Evolutionary conservation across 2,329 filamentous ascomycete species (phyloP).

Genomic region (Penicillium sp.): DNA sequence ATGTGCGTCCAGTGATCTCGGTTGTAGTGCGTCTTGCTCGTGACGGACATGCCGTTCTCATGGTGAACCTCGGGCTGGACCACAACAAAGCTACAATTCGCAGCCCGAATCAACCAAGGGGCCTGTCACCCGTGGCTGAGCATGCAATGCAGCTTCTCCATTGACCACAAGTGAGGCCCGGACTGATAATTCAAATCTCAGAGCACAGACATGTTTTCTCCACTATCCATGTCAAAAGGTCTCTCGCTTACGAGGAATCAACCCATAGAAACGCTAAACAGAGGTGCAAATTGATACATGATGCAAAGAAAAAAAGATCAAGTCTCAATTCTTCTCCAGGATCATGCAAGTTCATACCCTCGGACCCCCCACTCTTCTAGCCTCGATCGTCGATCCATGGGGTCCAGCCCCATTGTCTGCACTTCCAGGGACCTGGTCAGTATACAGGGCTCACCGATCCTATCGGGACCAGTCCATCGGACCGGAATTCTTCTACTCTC

Average conservation of each 20-base stretch:
- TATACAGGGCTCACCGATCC: not conserved
- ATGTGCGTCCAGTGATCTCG: not conserved
- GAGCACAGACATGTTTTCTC: conserved; percentile 7
- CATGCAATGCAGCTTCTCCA: not conserved
- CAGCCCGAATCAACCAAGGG: not conserved
- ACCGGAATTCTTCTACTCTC: not conserved
- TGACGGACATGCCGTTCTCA: not conserved
- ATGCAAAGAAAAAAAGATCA: not conserved
- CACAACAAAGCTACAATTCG: not conserved
- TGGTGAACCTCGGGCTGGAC: not conserved
- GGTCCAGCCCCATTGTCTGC: not conserved
- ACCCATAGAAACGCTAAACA: not conserved
- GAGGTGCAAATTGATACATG: conserved; percentile 12
- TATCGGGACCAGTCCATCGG: not conserved
- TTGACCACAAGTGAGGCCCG: not conserved
- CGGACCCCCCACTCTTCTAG: not conserved
- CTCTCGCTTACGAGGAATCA: conserved; percentile 14
- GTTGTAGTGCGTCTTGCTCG: not conserved
- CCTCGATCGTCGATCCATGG: conserved; percentile 4
- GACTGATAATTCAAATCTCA: not conserved
- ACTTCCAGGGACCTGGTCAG: not conserved
- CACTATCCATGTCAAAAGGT: not conserved
- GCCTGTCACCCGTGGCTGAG: not conserved
- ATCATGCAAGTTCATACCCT: not conserved
- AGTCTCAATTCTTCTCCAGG: not conserved